Evolutionary conservation across 2,329 filamentous ascomycete genomes (phyloP), one percentile per base, ranked within the genome.

Genomic region (Sordariomycetes sp.): DNA sequence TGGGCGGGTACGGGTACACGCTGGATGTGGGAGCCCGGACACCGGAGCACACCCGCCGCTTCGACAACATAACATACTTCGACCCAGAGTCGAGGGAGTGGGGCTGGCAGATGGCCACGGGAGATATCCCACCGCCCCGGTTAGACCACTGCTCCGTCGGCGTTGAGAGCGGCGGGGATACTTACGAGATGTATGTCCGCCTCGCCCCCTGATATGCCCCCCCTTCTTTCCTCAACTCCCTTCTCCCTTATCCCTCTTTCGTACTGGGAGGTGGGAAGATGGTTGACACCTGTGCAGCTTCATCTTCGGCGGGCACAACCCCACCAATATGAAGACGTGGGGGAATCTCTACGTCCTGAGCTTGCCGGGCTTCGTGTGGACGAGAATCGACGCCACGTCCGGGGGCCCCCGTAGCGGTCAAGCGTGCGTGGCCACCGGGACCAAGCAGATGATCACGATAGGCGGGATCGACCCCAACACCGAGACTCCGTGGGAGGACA

Each of bases 321-420:
- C 34, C 18, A 20, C 40, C 46, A 14, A 53, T 48, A 16, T 34
- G 48, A 3, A 35, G 24, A 6, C 51, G 55, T 62, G 54, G 34
- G 58, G 58, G 16, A 60, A 62, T 18, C 24, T 63, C 18, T 58
- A 58, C 28, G 53, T 63, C 11, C 55, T 63, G 1, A 62, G 58
- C 28, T 22, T 62, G 0, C 62, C 62, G 3, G 60, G 61, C 8
- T 63, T 63, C 20, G 53, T 57, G 0, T 62, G 62, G 62, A 59
- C 22, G 1, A 46, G 61, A 54, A 51, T 60, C 16, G 22, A 60
- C 37, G 52, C 54, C 8, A 20, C 59, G 16, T 46, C 40, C 40
- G 40, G 25, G 14, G 48, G 28, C 11, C 28, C 43, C 1, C 48
- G 61, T 2, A 34, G 52, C 14, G 37, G 8, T 2, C 59, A 61